Evolutionary conservation across 1,284 basidiomycete genomes (phyloP), one percentile per base, ranked within the genome.

Genomic region (Cryptococcus sp.): DNA sequence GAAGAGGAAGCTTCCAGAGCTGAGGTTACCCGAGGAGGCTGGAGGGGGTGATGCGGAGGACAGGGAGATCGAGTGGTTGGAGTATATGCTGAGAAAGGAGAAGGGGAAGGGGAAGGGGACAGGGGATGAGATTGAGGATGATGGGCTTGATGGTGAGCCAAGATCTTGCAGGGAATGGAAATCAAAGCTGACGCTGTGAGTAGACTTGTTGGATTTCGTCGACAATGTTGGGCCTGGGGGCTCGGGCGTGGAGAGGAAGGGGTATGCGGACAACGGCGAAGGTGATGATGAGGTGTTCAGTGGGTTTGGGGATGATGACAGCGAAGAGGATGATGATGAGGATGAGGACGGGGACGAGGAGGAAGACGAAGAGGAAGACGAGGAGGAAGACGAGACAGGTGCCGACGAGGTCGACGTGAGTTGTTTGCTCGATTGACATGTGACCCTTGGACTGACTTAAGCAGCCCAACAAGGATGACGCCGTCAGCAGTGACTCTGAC

Each of bases 1-100:
- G n/a, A 49, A 56, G 37, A 57, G 67, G 50, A 70, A 71, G 45
- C 57, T 59, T 35, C 62, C 63, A 21, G 68, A 67, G 57, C 59
- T 68, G 20, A 61, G 24, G 39, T 50, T 50, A 62, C 73, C 57
- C 68, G 78, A 53, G 82, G 60, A 63, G 3, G 56, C 55, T 7
- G 49, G 50, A 33, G 52, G 57, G 18, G 59, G 43, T 1, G 79
- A 82, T 44, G 80, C 84, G 33, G 90, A 91, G 63, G 88, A 90
- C 65, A 80, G 80, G 1, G 88, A 90, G 69, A 92, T 91, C 48
- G 81, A 83, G 1, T 85, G 87, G 79, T 78, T 92, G 12, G 90
- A 92, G 73, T 79, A 81, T 12, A 85, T 85, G 72, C 79, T 92
- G 16, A 61, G 67, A 20, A 82, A 83, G 62, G 69, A 78, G 37